phyloP scores from a whole-genome alignment of 139 green algal genomes.

The Yamagishiella unicocca region DNA sequence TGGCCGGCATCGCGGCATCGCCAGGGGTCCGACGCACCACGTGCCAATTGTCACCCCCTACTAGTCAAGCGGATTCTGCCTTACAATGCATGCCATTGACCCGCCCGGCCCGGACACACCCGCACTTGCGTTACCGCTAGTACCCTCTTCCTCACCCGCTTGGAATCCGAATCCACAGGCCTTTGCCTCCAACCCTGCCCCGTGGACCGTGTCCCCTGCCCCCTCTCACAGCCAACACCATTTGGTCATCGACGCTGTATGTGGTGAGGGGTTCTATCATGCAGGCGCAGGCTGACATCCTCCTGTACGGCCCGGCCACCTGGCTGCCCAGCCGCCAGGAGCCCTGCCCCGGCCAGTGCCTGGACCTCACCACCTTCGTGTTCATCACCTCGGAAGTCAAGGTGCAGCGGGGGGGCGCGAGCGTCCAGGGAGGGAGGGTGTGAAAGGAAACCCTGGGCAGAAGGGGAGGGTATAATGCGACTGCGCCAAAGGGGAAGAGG shows the following conservation, averaged over 20 bases:
- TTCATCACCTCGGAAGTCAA: slow-evolving; percentile 48
- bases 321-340: slow-evolving; percentile 37
- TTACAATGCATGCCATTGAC: not conserved
- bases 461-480: not conserved
- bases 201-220: no score
- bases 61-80: no score
- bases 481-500: not conserved
- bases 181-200: not conserved
- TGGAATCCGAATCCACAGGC: not conserved
- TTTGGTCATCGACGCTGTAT: not conserved
- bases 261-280: not conserved
- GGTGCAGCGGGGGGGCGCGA: not conserved
- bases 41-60: no score
- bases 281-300: not conserved
- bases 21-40: no score
- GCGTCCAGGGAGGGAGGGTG: not conserved
- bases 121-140: not conserved
- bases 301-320: slow-evolving; percentile 2
- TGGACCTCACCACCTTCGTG: slow-evolving; percentile 46
- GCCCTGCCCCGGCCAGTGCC: slow-evolving; percentile 57
- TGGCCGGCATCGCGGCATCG: no score
- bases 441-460: not conserved
- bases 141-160: not conserved
- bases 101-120: not conserved
- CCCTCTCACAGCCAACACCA: slow-evolving; percentile 12